Conservation (phyloP, 2,329 filamentous ascomycete species). For the Allantophomopsis lycopodina region DNA sequence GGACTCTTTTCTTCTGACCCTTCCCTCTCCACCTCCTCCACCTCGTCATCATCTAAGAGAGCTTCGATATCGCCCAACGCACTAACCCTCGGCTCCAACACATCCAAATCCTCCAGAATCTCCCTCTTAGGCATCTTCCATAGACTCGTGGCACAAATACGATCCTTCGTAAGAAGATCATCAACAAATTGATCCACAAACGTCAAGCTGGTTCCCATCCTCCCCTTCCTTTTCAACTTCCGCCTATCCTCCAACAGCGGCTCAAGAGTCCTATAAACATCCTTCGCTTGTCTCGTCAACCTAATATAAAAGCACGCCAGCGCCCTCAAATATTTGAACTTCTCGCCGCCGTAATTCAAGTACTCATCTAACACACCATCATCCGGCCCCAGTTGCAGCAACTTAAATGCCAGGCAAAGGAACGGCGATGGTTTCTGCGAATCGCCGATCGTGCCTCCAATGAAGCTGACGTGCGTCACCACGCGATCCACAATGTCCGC, state of each 20-base stretch:
- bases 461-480: slow-evolving; percentile 63
- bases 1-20: slow-evolving; percentile 6
- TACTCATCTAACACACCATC: slow-evolving; percentile 73
- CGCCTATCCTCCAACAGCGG: slow-evolving; percentile 69
- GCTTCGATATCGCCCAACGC: slow-evolving; percentile 69
- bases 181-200: slow-evolving; percentile 90
- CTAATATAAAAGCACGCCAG: slow-evolving; percentile 90
- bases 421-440: slow-evolving; percentile 85
- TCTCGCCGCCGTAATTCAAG: slow-evolving; percentile 58
- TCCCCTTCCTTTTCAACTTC: slow-evolving; percentile 67
- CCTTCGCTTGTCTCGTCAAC: slow-evolving; percentile 67
- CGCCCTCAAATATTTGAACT: slow-evolving; percentile 79
- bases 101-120: slow-evolving; percentile 75
- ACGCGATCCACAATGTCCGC: slow-evolving; percentile 77
- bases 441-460: slow-evolving; percentile 79
- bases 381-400: slow-evolving; percentile 74
- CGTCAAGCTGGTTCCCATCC: slow-evolving; percentile 63
- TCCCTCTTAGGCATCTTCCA: slow-evolving; percentile 82
- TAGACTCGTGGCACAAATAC: slow-evolving; percentile 81
- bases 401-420: slow-evolving; percentile 86
- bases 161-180: slow-evolving; percentile 75
- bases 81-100: slow-evolving; percentile 75
- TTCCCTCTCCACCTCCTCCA: slow-evolving; percentile 17
- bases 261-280: slow-evolving; percentile 71
- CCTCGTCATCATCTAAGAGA: slow-evolving; percentile 34